Evolutionary conservation across 805 yeast genomes (phyloP).

Genomic region (Metschnikowia lunata): DNA sequence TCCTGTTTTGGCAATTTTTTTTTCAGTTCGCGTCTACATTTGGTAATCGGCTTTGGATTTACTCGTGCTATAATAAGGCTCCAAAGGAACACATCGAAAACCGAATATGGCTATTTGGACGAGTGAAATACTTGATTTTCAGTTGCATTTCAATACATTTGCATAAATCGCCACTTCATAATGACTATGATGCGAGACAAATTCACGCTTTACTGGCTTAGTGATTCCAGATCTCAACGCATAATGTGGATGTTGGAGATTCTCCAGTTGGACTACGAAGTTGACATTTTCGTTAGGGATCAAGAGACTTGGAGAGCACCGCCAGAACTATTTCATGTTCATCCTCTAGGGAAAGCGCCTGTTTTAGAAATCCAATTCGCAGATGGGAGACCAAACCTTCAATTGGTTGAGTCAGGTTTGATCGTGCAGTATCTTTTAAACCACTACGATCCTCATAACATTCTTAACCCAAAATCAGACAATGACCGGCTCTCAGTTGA

Average conservation of each 20-base stretch:
- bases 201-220: slow-evolving; percentile 33
- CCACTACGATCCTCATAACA: slow-evolving; percentile 43
- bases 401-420: slow-evolving; percentile 57
- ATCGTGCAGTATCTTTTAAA: slow-evolving; percentile 50
- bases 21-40: neutral
- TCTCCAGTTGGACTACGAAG: slow-evolving; percentile 49
- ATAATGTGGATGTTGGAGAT: slow-evolving; percentile 64
- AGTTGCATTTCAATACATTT: too few species aligned
- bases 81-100: too few species aligned
- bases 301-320: slow-evolving; percentile 39
- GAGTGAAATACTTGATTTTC: too few species aligned
- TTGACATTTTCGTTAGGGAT: slow-evolving; percentile 50
- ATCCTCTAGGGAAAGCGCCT: slow-evolving; percentile 65
- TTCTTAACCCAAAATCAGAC: slow-evolving; percentile 34
- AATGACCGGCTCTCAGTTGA: slow-evolving; percentile 43
- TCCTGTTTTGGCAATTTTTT: neutral
- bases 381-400: slow-evolving; percentile 31
- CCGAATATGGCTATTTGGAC: too few species aligned
- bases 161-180: neutral
- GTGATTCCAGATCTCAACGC: slow-evolving; percentile 56
- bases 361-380: slow-evolving; percentile 40
- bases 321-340: slow-evolving; percentile 44
- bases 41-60: neutral
- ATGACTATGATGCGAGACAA: slow-evolving; percentile 9
- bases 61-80: too few species aligned